Evolutionary conservation across 108 stramenopile species (phyloP), one percentile per base, ranked within the genome.

Genomic region (Aurantiochytrium sp.): DNA sequence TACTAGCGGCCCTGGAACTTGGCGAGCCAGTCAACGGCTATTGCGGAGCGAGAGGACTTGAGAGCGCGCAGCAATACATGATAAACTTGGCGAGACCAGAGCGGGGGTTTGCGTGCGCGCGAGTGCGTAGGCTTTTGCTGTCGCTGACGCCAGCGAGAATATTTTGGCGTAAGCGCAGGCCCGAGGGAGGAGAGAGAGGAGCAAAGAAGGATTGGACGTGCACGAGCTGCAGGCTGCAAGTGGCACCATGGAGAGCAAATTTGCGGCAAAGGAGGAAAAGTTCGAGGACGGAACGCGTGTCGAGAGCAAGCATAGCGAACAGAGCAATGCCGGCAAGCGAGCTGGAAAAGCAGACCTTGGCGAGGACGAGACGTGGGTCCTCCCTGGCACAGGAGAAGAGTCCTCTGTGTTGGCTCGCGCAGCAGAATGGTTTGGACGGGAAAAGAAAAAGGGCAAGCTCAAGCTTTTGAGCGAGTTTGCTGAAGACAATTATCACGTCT

Each of bases 351-450:
- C 8, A 18, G 64, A 69, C 35, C 25, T 42, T 42, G 25, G 42
- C 64, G 76, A 83, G 19, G 76, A 83, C 25, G n/a, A 47, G 49
- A 53, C 49, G 43, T 83, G 76, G 76, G 28, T 53, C 25, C 76
- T 83, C 12, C 76, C 76, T 23, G 76, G 76, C n/a, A 53, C 76
- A 83, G 76, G 76, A 6, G 76, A 83, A 45, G 76, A 83, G 14
- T 6, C 76, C 45, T 83, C 76, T 2, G 76, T 83, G 45, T 6
- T 83, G n/a, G 76, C 76, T 6, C 76, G 76, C n/a, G 76, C 76
- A 8, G 76, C 76, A 6, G 51, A n/a, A 12, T 83, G 76, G 76
- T 83, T 83, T 53, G 76, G 76, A 8, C 8, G 18, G 0, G 64
- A 69, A 18, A 69, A 69, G 76, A 83, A 83, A 45, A 47, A 53